Evolutionary conservation across 257 asterid species (phyloP).

Genomic region (Rauvolfia tetraphylla): DNA sequence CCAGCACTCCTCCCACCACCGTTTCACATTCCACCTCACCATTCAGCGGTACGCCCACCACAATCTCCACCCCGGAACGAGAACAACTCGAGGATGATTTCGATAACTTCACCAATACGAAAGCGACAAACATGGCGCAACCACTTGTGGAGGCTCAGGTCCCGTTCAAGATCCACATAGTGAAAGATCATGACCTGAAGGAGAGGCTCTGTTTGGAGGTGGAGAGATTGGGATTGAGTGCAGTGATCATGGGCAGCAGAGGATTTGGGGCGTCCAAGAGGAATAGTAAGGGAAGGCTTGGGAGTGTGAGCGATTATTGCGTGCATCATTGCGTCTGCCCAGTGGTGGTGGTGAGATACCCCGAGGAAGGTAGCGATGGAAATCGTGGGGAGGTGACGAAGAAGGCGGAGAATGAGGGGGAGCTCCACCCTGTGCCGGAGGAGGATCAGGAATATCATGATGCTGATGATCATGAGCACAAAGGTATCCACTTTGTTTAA

Average conservation of each 20-base stretch:
- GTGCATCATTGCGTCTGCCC: constrained; percentile 57
- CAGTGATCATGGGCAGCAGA: constrained; percentile 54
- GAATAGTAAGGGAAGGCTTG: constrained; percentile 39
- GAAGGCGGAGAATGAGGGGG: constrained; percentile 15
- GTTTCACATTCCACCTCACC: constrained; percentile 13
- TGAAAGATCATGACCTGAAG: constrained; percentile 54
- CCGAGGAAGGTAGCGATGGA: constrained; percentile 12
- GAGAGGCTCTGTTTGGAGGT: constrained; percentile 58
- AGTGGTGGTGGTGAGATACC: constrained; percentile 51
- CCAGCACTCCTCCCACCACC: constrained; percentile 23
- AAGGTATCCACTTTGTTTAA: neutral
- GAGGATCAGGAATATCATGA: constrained; percentile 33
- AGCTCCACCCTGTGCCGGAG: constrained; percentile 29
- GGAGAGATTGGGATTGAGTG: constrained; percentile 49
- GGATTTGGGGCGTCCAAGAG: constrained; percentile 38
- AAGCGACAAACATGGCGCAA: constrained; percentile 30
- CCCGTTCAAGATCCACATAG: constrained; percentile 50
- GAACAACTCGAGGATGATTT: constrained; percentile 29
- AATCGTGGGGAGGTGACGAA: neutral
- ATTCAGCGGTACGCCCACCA: neutral
- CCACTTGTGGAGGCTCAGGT: constrained; percentile 41
- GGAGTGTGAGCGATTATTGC: constrained; percentile 63
- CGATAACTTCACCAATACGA: constrained; percentile 32
- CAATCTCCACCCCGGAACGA: neutral
- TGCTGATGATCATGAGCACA: constrained; percentile 26